Evolutionary conservation across 1,284 basidiomycete genomes (phyloP).

Genomic region (Pseudomicrostroma phylloplanum): DNA sequence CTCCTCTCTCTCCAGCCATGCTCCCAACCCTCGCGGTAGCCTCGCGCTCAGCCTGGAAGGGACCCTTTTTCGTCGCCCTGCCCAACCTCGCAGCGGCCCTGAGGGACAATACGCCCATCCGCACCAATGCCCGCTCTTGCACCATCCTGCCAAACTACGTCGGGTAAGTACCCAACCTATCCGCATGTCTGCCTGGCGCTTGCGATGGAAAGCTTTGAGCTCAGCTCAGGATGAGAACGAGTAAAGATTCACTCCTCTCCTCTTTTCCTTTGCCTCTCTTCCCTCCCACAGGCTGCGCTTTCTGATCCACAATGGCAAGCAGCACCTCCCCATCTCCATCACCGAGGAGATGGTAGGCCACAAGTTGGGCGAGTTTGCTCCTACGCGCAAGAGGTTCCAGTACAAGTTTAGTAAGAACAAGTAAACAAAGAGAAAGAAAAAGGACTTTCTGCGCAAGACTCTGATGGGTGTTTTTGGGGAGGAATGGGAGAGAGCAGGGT

Average conservation of each 20-base stretch:
- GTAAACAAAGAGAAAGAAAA: constrained; percentile 15
- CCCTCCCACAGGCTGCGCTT: constrained; percentile 60
- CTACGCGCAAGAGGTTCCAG: constrained; percentile 64
- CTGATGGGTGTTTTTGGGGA: too few species aligned
- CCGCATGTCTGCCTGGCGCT: too few species aligned
- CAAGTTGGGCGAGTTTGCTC: constrained; percentile 90
- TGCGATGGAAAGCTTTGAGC: neutral
- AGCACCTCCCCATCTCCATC: constrained; percentile 75
- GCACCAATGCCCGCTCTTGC: constrained; percentile 80
- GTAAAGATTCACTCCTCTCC: too few species aligned
- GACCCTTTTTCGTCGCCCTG: constrained; percentile 91
- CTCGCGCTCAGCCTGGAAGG: constrained; percentile 54
- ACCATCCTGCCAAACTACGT: constrained; percentile 71
- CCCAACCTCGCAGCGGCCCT: constrained; percentile 79
- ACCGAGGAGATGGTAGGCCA: constrained; percentile 98
- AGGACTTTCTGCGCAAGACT: neutral
- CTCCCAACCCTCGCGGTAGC: neutral
- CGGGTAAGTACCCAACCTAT: constrained; percentile 26
- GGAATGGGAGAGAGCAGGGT: too few species aligned
- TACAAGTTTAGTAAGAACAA: constrained; percentile 46
- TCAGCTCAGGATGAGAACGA: too few species aligned
- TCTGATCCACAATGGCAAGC: constrained; percentile 88
- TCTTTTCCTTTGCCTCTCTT: neutral
- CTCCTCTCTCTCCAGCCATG: neutral
- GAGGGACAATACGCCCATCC: constrained; percentile 75